phyloP scores from a whole-genome alignment of 1,284 basidiomycete species.

The Cerioporus squamosus region DNA sequence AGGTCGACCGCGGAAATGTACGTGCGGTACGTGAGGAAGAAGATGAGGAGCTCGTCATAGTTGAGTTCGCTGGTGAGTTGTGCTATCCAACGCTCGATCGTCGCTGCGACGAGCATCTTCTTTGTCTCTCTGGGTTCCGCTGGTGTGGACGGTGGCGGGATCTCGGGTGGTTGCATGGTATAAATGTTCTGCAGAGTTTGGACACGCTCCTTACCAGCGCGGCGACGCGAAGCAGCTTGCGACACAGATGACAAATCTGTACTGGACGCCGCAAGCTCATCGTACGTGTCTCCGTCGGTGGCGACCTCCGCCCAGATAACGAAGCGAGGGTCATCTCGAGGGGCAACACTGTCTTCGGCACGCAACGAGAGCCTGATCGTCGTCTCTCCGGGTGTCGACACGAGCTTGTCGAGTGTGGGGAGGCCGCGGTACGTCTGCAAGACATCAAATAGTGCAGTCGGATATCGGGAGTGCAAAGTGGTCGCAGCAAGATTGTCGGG shows the following conservation, averaged over 20 bases:
- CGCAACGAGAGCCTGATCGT: conserved; percentile 71
- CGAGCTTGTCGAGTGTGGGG: conserved; percentile 64
- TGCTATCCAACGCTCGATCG: conserved; percentile 89
- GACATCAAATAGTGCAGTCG: conserved; percentile 78
- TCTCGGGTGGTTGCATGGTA: conserved; percentile 38
- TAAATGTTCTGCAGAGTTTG: conserved; percentile 10
- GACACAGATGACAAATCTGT: conserved; percentile 50
- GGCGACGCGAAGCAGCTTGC: conserved; percentile 25
- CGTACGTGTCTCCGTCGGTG: conserved; percentile 43
- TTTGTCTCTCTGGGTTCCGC: conserved; percentile 30
- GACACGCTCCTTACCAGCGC: conserved; percentile 10
- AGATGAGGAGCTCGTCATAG: conserved; percentile 82
- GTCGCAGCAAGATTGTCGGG: conserved; percentile 39
- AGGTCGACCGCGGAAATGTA: conserved; percentile 80
- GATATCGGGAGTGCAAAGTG: conserved; percentile 62
- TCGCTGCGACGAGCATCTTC: conserved; percentile 78
- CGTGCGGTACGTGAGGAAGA: conserved; percentile 87
- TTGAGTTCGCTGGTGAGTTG: conserved; percentile 84
- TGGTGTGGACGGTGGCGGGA: conserved; percentile 30
- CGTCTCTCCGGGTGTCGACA: conserved; percentile 50
- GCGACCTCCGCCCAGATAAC: conserved; percentile 82
- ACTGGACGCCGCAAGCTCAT: conserved; percentile 48
- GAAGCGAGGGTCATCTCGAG: conserved; percentile 84
- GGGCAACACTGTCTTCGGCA: conserved; percentile 66
- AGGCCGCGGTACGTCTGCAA: conserved; percentile 81